Base-by-base conservation (phyloP, 2,329 filamentous ascomycete genomes). In the Coleophoma cylindrospora region DNA sequence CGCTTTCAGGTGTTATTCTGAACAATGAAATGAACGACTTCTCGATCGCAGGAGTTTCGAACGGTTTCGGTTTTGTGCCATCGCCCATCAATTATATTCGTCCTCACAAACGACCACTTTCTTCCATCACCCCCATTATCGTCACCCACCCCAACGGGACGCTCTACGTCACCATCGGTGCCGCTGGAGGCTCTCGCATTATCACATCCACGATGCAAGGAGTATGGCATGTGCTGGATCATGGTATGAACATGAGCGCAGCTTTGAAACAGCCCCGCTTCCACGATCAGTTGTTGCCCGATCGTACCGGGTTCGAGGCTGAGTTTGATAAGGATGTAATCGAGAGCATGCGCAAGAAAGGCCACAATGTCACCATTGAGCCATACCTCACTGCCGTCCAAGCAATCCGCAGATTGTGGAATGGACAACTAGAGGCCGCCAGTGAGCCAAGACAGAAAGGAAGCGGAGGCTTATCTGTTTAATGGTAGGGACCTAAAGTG, bases 21-120 rank as follows among this genome's bases (percentile, higher is more conserved):
- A 86, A 84, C 67, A 75, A 83, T 66, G 77, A 86, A 67, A 81
- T 81, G 76, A 79, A 84, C 72, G 90, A 95, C 71, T 96, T 96
- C 72, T 89, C 85, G 45, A 91, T 95, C 60, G 91, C 92, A 0
- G 81, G 81, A 48, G 72, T 77, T 2, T 77, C 75, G 51, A 96
- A 96, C 65, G 82, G 84, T 22, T 97, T 96, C 65, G 91, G 90
- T 47, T 96, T 90, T 70, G 79, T 85, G 41, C 91, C 92, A 2
- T 85, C 82, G 1, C 80, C 83, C 4, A 79, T 84, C 41, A 96
- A 97, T 74, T 96, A 83, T 65, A 83, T 96, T 65, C 79, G 83
- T 5, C 83, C 89, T 0, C 77, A 81, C 44, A 96, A 96, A 68
- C 81, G 92, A 0, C 90, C 91, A 0, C 73, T 96, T 4, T 91